phyloP scores from a whole-genome alignment of 2,329 filamentous ascomycete species.

The Epichloe sp. region DNA sequence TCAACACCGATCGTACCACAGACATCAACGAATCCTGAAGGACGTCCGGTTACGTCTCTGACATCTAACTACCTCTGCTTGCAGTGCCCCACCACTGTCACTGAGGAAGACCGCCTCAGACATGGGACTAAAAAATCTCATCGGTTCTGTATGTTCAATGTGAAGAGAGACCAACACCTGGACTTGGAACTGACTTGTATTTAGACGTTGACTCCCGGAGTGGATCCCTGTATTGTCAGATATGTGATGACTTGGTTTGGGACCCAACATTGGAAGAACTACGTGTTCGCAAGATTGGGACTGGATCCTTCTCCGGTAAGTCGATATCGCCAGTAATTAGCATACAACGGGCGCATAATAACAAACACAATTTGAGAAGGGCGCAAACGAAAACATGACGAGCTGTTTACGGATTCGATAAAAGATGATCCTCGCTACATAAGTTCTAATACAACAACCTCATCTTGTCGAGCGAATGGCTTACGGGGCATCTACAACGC shows the following conservation, averaged over 20 bases:
- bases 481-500: constrained; percentile 92
- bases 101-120: constrained; percentile 49
- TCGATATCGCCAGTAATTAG: background rate
- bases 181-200: constrained; percentile 14
- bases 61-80: constrained; percentile 60
- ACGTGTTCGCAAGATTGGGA: constrained; percentile 55
- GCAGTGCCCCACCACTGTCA: constrained; percentile 58
- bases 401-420: constrained; percentile 49
- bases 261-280: constrained; percentile 69
- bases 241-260: constrained; percentile 73
- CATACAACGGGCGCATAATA: background rate
- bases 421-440: constrained; percentile 69
- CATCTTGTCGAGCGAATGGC: constrained; percentile 75
- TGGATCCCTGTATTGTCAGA: constrained; percentile 65
- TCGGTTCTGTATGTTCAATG: constrained; percentile 49
- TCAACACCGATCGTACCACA: constrained; percentile 50
- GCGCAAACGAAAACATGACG: constrained; percentile 65
- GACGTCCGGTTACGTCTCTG: constrained; percentile 44
- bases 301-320: constrained; percentile 49
- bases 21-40: constrained; percentile 46
- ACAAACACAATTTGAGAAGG: constrained; percentile 20
- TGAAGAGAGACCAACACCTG: background rate
- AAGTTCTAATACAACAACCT: constrained; percentile 60
- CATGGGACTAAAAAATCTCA: constrained; percentile 64
- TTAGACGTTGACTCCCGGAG: constrained; percentile 65